A percentile compares a stretch with the other conserved stretches of the same genome.
phyloP scores from a whole-genome alignment of 1,284 basidiomycete genomes.

The Coniophora puteana region DNA sequence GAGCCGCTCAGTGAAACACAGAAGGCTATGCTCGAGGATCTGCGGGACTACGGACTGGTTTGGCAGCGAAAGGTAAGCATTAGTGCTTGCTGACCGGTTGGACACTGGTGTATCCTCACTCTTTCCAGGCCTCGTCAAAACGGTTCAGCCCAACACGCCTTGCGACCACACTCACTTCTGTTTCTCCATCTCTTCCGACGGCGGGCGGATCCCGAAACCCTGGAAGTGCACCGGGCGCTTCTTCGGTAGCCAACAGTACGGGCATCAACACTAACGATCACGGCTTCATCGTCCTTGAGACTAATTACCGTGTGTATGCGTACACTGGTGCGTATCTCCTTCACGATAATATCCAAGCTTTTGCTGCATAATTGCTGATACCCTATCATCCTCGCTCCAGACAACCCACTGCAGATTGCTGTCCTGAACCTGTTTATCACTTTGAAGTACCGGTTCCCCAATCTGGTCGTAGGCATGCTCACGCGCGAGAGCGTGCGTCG shows the following conservation, averaged over 20 bases:
- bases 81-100: not conserved
- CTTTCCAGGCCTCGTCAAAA: constrained; percentile 55
- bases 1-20: constrained; percentile 80
- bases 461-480: constrained; percentile 92
- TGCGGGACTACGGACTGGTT: constrained; percentile 93
- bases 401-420: constrained; percentile 94
- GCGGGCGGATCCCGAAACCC: constrained; percentile 33
- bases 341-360: not conserved
- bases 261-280: constrained; percentile 59
- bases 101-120: constrained; percentile 6
- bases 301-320: constrained; percentile 97
- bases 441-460: constrained; percentile 92
- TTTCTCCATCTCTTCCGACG: constrained; percentile 67
- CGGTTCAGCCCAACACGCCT: constrained; percentile 96
- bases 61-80: constrained; percentile 68
- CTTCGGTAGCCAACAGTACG: constrained; percentile 29
- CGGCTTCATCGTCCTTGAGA: constrained; percentile 96
- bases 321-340: constrained; percentile 74
- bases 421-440: constrained; percentile 94
- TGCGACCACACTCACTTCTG: constrained; percentile 89
- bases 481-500: constrained; percentile 94
- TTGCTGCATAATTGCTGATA: constrained; percentile 10
- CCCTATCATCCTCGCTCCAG: constrained; percentile 37
- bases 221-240: constrained; percentile 14
- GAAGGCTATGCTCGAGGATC: constrained; percentile 85